Evolutionary conservation across 805 yeast genomes (phyloP), one percentile per base, ranked within the genome.

Genomic region (Nakazawaea anatomiae): DNA sequence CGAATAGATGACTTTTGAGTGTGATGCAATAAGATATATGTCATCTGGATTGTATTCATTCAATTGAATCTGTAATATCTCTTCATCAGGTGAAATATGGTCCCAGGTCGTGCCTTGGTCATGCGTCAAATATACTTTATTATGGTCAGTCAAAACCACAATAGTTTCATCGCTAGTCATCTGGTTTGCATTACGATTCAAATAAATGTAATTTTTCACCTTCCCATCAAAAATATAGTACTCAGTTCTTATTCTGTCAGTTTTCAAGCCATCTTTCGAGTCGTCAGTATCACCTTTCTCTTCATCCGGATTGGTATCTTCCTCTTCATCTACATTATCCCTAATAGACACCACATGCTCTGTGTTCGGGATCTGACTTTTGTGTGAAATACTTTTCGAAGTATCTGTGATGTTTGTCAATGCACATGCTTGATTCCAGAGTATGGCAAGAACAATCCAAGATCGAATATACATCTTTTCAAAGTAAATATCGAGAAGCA

Each of bases 61-160:
- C 48, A 79, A 77, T 41, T 71, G 70, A 34, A 86, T 73, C 14
- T 75, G 82, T 9, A 74, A 51, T 44, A 86, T 73, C 40, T 73
- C 75, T 27, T 79, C 70, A 29, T 32, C 35, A 44, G 69, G 64
- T 2, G 77, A 72, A 27, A 83, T 70, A 48, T 67, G 65, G 45
- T 71, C 73, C 74, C 87, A 79, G 2, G 64, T 61, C 9, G 69
- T 60, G 25, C 94, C 94, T 48, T 85, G 86, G 63, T 88, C 82
- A 57, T 80, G 83, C 1, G 96, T 84, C 5, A 87, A 79, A 59
- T 72, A 86, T 2, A 82, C 81, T 34, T 74, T 72, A 50, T 77
- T 73, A 35, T 75, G 72, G 32, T 67, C 63, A 1, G 91, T 86
- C 52, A 79, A 70, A 3, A 85, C 71, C 12, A 91, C 63, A 12